A percentile compares a stretch with the other conserved stretches of the same genome.
phyloP scores from a whole-genome alignment of 1,284 basidiomycete species.

The Ceratobasidium sp. region DNA sequence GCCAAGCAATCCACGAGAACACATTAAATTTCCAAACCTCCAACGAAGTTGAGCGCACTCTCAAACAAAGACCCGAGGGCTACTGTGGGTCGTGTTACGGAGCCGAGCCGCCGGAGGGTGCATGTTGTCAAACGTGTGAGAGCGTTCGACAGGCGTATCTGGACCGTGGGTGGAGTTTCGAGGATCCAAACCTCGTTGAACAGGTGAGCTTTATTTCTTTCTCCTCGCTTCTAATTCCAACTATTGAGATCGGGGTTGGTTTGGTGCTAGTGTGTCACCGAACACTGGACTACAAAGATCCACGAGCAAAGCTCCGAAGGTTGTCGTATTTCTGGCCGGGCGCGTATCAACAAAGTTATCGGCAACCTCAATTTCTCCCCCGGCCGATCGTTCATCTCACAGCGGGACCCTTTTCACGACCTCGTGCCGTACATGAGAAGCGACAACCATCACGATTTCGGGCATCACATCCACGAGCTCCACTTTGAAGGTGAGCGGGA shows the following conservation, averaged over 20 bases:
- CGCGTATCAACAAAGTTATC: slow-evolving; percentile 61
- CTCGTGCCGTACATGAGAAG: slow-evolving; percentile 95
- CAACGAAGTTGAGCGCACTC: slow-evolving; percentile 87
- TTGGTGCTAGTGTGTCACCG: slow-evolving; percentile 80
- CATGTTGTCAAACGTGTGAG: slow-evolving; percentile 98
- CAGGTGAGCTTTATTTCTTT: slow-evolving; percentile 68
- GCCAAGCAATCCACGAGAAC: slow-evolving; percentile 65
- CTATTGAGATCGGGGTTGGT: not conserved
- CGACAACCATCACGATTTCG: slow-evolving; percentile 68
- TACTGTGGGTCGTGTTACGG: slow-evolving; percentile 99
- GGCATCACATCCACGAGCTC: slow-evolving; percentile 77
- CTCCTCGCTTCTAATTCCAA: not conserved
- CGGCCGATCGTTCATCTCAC: slow-evolving; percentile 93
- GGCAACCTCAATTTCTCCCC: slow-evolving; percentile 91
- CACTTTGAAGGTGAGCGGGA: slow-evolving; percentile 85
- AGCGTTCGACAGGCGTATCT: slow-evolving; percentile 93
- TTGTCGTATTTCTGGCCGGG: slow-evolving; percentile 60
- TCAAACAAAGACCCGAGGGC: slow-evolving; percentile 69
- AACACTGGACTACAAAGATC: slow-evolving; percentile 96
- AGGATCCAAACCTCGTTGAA: slow-evolving; percentile 65
- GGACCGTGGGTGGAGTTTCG: slow-evolving; percentile 94
- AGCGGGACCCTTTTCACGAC: slow-evolving; percentile 87
- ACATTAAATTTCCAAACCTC: slow-evolving; percentile 66
- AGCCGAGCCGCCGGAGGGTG: slow-evolving; percentile 80
- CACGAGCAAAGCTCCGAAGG: slow-evolving; percentile 94